A percentile compares a stretch with the other conserved stretches of the same genome.
Conservation (phyloP, 306 rosid species). For the Vigna trinervia region DNA sequence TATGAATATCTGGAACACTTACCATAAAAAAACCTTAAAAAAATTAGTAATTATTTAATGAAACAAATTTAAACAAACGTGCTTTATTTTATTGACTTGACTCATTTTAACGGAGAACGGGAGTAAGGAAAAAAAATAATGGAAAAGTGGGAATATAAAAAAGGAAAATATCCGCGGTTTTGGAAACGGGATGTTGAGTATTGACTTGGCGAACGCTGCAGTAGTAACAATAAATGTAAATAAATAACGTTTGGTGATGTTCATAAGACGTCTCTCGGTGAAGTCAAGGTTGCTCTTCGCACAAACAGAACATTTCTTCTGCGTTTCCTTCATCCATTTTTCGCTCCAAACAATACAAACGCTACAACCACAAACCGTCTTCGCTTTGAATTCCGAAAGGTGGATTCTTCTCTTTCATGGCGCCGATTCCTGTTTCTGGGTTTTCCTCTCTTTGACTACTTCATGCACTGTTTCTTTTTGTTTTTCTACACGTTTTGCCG, state of each 20-base stretch:
- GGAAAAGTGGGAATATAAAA: neutral
- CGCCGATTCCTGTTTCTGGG: neutral
- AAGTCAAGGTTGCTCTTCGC: conserved; percentile 38
- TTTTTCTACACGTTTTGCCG: neutral
- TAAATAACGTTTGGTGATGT: conserved; percentile 3
- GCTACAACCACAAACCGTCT: conserved; percentile 3
- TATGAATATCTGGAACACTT: no score
- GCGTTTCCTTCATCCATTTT: neutral
- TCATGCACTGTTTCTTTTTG: neutral
- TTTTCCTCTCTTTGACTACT: conserved; percentile 1
- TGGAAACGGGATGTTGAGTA: conserved; percentile 23
- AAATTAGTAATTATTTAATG: no score
- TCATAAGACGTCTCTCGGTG: neutral
- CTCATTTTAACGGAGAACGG: neutral
- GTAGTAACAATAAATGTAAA: neutral
- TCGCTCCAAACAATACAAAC: neutral
- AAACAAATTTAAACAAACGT: no score
- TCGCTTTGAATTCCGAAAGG: neutral
- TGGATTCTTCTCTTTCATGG: neutral
- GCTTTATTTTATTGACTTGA: neutral
- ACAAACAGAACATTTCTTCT: neutral
- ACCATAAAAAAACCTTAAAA: no score
- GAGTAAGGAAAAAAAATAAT: neutral
- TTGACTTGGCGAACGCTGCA: conserved; percentile 21
- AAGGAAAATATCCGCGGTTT: neutral